Evolutionary conservation across 2,329 filamentous ascomycete species (phyloP), one percentile per base, ranked within the genome.

Genomic region (Hypoxylon sp.): DNA sequence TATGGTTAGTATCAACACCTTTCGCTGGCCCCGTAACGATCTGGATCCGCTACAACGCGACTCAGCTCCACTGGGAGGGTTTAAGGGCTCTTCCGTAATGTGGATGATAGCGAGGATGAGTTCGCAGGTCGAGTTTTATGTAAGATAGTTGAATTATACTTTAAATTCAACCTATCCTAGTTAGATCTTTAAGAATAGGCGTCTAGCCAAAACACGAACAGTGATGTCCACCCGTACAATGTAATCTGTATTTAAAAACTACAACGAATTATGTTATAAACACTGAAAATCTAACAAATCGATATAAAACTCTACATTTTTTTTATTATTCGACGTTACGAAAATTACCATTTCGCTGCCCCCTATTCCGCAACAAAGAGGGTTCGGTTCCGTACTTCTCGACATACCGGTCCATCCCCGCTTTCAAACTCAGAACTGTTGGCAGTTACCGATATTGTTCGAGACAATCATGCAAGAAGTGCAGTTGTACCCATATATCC

Each of bases 401-500:
- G 22, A 29, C 5, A 24, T 26, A 10, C 22, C 26, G 14, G 17
- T 19, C 24, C 3, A 5, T 10, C 2, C 8, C 8, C 37, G n/a
- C 46, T 47, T n/a, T 19, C 29, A 13, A 31, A 9, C 6, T 33
- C 58, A 70, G n/a, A 66, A 57, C 11, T 53, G 13, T 44, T 67
- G 65, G 53, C 68, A 71, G 56, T 71, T 69, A 24, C 68, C 68
- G 19, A 66, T 61, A 50, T 58, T 64, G 42, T 62, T 54, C 11
- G 62, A 56, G 24, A 69, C 65, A 11, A 66, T 55, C 52, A 69
- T n/a, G 59, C 68, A 71, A 17, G 59, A 58, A 13, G 44, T 39
- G 63, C 68, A 71, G 63, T 69, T 63, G 37, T 70, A 72, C 3
- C 72, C 71, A 44, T 72, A 69, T 46, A 72, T 35, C 5, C 26